Evolutionary conservation across 225 moss, liverwort and hornwort genomes (phyloP).

Genomic region (Pseudisothecium myosuroides): DNA sequence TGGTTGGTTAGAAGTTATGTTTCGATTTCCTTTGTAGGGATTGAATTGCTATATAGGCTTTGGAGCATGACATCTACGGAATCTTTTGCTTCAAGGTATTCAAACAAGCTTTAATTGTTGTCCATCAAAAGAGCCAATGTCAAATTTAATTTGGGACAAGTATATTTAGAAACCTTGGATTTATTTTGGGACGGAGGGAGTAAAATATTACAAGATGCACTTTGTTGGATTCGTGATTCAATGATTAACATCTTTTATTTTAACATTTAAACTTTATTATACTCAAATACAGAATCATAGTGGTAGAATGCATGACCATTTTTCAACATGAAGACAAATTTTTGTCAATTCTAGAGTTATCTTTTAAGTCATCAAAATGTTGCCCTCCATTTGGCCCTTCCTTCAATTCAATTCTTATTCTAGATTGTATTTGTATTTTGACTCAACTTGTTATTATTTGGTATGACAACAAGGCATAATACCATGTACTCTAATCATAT

Average conservation of each 20-base stretch:
- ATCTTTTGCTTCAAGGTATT: too few species aligned
- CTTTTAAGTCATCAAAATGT: not conserved
- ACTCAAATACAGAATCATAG: not conserved
- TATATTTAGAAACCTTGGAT: too few species aligned
- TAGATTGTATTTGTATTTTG: not conserved
- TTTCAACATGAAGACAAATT: not conserved
- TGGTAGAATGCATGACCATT: not conserved
- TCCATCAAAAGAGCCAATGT: too few species aligned
- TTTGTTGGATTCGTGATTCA: too few species aligned
- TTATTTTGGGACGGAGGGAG: too few species aligned
- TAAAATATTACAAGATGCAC: not conserved
- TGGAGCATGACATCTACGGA: too few species aligned
- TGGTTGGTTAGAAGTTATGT: too few species aligned
- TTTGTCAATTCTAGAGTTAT: not conserved
- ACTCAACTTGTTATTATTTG: not conserved
- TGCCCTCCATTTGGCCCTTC: fast-evolving
- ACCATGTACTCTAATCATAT: not conserved
- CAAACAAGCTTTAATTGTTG: too few species aligned
- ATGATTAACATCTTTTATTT: not conserved
- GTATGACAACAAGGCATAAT: not conserved
- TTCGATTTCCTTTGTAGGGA: too few species aligned
- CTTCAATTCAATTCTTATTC: too few species aligned
- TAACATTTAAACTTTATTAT: not conserved
- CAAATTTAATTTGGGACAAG: too few species aligned
- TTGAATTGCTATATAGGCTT: too few species aligned